Percentiles rank a stretch among this genome's conserved stretches.
Conservation (phyloP, 768 basidiomycete genomes). For the Punctularia strigosozonata region DNA sequence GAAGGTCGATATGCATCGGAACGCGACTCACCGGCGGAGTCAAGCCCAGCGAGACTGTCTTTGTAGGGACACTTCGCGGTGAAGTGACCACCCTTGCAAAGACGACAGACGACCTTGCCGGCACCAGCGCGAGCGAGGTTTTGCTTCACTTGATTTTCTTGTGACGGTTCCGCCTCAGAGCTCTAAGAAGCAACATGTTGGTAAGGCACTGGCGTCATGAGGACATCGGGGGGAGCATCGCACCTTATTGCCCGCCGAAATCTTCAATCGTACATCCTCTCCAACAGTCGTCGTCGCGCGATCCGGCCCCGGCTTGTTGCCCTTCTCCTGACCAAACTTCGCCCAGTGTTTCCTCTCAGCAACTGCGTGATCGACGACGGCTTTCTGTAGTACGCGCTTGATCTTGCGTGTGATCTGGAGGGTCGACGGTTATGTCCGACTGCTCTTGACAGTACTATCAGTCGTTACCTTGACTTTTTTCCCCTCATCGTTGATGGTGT, state of each 20-base stretch:
- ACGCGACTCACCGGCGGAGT: conserved; percentile 33
- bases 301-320: conserved; percentile 81
- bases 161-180: conserved; percentile 53
- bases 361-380: conserved; percentile 86
- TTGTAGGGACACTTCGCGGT: conserved; percentile 98
- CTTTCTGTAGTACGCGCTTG: conserved; percentile 79
- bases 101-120: conserved; percentile 83
- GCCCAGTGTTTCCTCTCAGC: conserved; percentile 90
- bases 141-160: conserved; percentile 53
- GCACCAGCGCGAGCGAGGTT: conserved; percentile 64
- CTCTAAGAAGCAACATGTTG: conserved; percentile 23
- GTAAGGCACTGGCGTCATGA: neutral
- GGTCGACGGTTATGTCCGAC: conserved; percentile 1
- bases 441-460: neutral
- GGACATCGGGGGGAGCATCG: conserved; percentile 16
- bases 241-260: conserved; percentile 45
- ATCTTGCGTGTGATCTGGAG: conserved; percentile 74
- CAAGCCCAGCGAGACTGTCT: conserved; percentile 77
- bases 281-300: conserved; percentile 90
- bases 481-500: conserved; percentile 79
- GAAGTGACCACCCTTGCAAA: conserved; percentile 96
- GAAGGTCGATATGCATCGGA: neutral
- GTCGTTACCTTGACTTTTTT: conserved; percentile 81
- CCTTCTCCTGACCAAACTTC: conserved; percentile 89
- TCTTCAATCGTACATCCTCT: conserved; percentile 53